Evolutionary conservation across 202 grass and related monocot genomes (phyloP).

Genomic region (Saccharum hybrid): DNA sequence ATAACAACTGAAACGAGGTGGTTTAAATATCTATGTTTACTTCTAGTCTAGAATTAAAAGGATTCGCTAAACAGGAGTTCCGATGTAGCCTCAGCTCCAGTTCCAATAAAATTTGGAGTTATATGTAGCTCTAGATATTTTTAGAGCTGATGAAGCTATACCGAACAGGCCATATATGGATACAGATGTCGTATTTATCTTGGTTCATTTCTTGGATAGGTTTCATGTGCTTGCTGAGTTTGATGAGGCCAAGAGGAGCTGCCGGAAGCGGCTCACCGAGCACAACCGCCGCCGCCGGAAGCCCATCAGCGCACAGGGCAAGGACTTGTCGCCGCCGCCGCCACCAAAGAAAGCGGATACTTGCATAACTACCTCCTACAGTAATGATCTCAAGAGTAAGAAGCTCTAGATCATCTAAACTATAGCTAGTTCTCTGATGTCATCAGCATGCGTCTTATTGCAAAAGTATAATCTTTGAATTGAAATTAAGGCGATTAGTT

Average conservation of each 20-base stretch:
- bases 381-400: constrained; percentile 47
- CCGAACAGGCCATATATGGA: background rate
- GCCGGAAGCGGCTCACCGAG: constrained; percentile 85
- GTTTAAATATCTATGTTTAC: no score
- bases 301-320: constrained; percentile 41
- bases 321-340: constrained; percentile 20
- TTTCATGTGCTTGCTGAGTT: constrained; percentile 83
- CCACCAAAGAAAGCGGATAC: constrained; percentile 44
- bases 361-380: constrained; percentile 37
- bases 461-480: background rate
- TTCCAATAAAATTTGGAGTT: background rate
- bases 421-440: background rate
- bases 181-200: background rate
- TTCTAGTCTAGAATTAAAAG: no score
- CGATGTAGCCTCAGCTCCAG: background rate
- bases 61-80: no score
- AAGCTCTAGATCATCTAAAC: background rate
- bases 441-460: background rate
- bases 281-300: constrained; percentile 89
- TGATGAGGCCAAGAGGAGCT: constrained; percentile 82
- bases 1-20: no score
- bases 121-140: background rate
- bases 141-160: background rate
- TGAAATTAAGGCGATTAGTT: background rate
- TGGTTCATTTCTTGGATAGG: constrained; percentile 34